Percentiles rank a stretch among this genome's conserved stretches.
phyloP scores from a whole-genome alignment of 352 stramenopile genomes.

The Saprolegnia parasitica region DNA sequence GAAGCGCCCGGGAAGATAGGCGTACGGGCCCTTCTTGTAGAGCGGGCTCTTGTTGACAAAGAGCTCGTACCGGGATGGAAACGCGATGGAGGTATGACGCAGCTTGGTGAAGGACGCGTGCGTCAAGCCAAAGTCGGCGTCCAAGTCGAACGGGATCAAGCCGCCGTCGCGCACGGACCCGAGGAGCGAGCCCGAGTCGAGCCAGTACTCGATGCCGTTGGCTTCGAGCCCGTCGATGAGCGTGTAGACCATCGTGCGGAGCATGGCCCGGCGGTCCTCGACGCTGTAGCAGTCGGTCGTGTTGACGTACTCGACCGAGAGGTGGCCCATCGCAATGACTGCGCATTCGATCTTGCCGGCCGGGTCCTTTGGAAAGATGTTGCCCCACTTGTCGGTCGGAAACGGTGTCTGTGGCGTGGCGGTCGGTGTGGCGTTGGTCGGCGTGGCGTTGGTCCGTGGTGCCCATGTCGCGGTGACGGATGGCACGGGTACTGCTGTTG shows the following conservation, averaged over 20 bases:
- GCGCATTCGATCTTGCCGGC: background rate
- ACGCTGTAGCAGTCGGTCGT: slow-evolving; percentile 1
- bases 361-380: background rate
- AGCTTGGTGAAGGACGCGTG: slow-evolving; percentile 27
- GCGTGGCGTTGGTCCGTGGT: background rate
- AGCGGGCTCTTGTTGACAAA: slow-evolving; percentile 2
- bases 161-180: slow-evolving; percentile 53
- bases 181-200: slow-evolving; percentile 74
- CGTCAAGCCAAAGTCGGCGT: slow-evolving; percentile 71
- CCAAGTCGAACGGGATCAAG: slow-evolving; percentile 77
- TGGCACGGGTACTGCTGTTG: background rate
- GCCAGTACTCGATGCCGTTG: slow-evolving; percentile 74
- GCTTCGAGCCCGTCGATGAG: slow-evolving; percentile 28
- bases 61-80: background rate
- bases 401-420: too few species aligned
- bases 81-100: background rate
- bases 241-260: slow-evolving; percentile 32
- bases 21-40: background rate
- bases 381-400: slow-evolving; percentile 2
- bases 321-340: background rate
- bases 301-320: background rate
- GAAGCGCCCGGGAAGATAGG: slow-evolving; percentile 37
- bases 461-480: background rate
- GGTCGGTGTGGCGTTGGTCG: background rate
- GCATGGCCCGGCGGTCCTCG: slow-evolving; percentile 27